phyloP scores from a whole-genome alignment of 805 yeast species.

The Lipomyces oligophaga region DNA sequence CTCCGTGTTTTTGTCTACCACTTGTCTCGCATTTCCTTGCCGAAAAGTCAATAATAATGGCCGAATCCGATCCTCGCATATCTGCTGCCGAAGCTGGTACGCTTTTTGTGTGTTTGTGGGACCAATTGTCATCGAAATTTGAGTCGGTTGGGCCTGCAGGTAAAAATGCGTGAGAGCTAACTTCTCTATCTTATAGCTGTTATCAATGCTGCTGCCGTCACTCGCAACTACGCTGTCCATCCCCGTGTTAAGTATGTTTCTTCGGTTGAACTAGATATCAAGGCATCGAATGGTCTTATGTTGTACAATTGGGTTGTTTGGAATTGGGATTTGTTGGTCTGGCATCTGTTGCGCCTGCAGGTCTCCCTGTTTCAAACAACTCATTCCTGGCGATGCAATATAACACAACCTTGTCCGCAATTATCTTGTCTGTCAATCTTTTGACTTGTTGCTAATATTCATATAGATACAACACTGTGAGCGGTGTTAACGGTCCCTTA shows the following conservation, averaged over 20 bases:
- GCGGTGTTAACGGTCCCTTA: slow-evolving; percentile 97
- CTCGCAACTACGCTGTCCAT: slow-evolving; percentile 30
- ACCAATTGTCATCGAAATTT: not conserved
- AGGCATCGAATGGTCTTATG: not conserved
- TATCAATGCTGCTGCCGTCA: slow-evolving; percentile 33
- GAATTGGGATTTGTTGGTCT: not conserved
- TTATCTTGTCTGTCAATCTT: too few species aligned
- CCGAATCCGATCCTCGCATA: slow-evolving; percentile 30
- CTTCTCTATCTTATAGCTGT: slow-evolving; percentile 22
- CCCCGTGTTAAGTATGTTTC: slow-evolving; percentile 32
- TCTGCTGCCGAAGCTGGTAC: slow-evolving; percentile 29
- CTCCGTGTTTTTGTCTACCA: slow-evolving; percentile 8
- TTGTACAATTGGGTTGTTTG: slow-evolving; percentile 2
- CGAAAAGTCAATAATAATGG: slow-evolving; percentile 12
- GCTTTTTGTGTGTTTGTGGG: slow-evolving; percentile 6
- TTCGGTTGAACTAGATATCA: not conserved
- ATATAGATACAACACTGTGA: slow-evolving; percentile 89
- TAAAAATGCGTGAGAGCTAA: not conserved
- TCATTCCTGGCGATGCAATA: not conserved
- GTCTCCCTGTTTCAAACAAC: not conserved
- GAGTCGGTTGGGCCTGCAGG: not conserved
- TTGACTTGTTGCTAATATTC: not conserved
- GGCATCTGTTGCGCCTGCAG: not conserved
- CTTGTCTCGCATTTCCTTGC: slow-evolving; percentile 2
- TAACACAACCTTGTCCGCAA: not conserved